Evolutionary conservation across 768 basidiomycete genomes (phyloP).

Genomic region (Pleurotus salmoneostramineus): DNA sequence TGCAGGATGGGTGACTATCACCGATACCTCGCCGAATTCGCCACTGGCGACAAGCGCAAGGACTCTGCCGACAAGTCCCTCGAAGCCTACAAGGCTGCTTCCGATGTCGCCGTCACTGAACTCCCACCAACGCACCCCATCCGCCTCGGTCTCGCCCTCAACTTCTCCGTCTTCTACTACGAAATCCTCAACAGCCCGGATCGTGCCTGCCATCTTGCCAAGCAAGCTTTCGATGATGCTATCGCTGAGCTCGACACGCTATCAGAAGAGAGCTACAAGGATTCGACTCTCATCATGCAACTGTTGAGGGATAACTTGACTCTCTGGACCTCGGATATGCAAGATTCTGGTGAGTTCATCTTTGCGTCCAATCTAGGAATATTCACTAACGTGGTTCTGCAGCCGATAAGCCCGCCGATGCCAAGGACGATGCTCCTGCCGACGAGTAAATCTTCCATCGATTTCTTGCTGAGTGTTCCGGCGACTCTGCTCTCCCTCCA

Average conservation of each 20-base stretch:
- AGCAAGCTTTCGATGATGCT: conserved; percentile 98
- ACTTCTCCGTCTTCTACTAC: conserved; percentile 99
- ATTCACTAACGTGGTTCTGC: conserved; percentile 10
- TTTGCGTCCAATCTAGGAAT: not conserved
- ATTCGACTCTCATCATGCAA: conserved; percentile 97
- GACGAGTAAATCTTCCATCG: conserved; percentile 50
- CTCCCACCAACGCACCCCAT: conserved; percentile 96
- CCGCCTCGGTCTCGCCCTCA: conserved; percentile 95
- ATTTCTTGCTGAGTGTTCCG: conserved; percentile 12
- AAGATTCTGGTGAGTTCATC: conserved; percentile 69
- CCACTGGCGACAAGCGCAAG: conserved; percentile 96
- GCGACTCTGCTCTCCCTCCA: conserved; percentile 23
- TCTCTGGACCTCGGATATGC: conserved; percentile 98
- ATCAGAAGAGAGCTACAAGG: conserved; percentile 99
- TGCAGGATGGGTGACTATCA: conserved; percentile 86
- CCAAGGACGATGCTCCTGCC: conserved; percentile 65
- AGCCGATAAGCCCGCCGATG: conserved; percentile 68
- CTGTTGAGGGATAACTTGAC: conserved; percentile 96
- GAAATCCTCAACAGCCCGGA: conserved; percentile 99
- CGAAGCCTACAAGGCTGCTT: conserved; percentile 96
- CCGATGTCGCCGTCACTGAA: conserved; percentile 94
- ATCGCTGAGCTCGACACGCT: conserved; percentile 99
- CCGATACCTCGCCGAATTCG: conserved; percentile 94
- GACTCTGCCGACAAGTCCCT: conserved; percentile 96
- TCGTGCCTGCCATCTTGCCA: conserved; percentile 97